phyloP scores from a whole-genome alignment of 2,329 filamentous ascomycete species.

The Calonectria montana region DNA sequence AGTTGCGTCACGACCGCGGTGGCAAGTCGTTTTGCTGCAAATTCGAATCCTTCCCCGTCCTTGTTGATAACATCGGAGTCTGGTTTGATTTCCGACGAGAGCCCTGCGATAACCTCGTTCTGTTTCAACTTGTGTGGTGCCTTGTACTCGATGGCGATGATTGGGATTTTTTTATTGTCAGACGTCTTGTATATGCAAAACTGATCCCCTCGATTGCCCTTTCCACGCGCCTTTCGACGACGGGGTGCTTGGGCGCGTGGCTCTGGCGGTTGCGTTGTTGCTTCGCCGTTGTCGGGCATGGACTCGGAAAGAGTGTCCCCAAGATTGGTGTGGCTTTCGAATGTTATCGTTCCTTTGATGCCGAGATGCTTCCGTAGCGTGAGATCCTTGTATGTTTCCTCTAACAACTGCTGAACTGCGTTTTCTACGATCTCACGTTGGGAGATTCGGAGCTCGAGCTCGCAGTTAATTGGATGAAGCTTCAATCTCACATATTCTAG shows the following conservation, averaged over 20 bases:
- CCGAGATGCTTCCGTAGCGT: conserved; percentile 44
- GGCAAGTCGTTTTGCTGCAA: conserved; percentile 44
- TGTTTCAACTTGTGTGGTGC: conserved; percentile 50
- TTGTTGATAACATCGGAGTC: conserved; percentile 47
- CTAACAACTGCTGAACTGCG: conserved; percentile 47
- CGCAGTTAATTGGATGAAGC: conserved; percentile 47
- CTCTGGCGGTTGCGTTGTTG: too few species aligned
- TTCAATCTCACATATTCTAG: conserved; percentile 47
- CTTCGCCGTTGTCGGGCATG: too few species aligned
- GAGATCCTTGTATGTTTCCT: conserved; percentile 41
- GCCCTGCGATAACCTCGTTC: conserved; percentile 47
- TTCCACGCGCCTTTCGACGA: conserved; percentile 38
- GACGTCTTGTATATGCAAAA: conserved; percentile 41
- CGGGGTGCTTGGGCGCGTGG: not conserved
- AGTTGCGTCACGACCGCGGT: conserved; percentile 53
- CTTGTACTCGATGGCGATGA: conserved; percentile 52
- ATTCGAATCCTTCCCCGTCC: conserved; percentile 47
- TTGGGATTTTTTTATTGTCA: conserved; percentile 30
- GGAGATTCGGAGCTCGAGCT: conserved; percentile 48
- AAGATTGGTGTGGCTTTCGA: conserved; percentile 52
- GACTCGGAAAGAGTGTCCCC: conserved; percentile 15
- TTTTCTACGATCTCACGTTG: conserved; percentile 50
- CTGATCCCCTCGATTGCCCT: conserved; percentile 47
- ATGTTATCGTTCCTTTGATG: conserved; percentile 48
- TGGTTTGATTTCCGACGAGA: conserved; percentile 48